Evolutionary conservation across 768 basidiomycete species (phyloP).

Genomic region (Xerocomus potaroensis): DNA sequence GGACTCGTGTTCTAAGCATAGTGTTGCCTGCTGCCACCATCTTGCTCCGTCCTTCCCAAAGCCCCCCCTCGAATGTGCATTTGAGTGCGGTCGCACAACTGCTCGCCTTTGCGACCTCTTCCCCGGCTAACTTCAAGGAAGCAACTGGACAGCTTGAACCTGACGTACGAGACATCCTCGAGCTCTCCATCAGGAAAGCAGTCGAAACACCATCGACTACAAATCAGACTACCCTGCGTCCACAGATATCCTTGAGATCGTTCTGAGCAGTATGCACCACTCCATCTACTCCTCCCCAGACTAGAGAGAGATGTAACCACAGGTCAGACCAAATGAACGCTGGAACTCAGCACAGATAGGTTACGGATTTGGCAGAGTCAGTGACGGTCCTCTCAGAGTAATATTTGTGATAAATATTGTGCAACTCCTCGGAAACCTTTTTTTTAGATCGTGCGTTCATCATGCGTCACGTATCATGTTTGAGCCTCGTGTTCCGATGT

Average conservation of each 20-base stretch:
- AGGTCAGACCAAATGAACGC: no score
- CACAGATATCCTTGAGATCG: slow-evolving; percentile 73
- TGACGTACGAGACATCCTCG: slow-evolving; percentile 56
- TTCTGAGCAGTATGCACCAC: slow-evolving; percentile 40
- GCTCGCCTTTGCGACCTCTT: slow-evolving; percentile 63
- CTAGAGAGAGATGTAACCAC: not conserved
- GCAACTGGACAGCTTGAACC: slow-evolving; percentile 66
- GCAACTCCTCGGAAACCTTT: no score
- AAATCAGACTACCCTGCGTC: slow-evolving; percentile 46
- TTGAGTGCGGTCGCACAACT: slow-evolving; percentile 62
- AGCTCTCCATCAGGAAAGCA: slow-evolving; percentile 73
- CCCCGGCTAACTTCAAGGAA: slow-evolving; percentile 80
- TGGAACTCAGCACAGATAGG: no score
- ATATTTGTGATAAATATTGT: no score
- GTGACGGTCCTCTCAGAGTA: no score
- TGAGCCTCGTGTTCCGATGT: not conserved
- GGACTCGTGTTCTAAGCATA: slow-evolving; percentile 61
- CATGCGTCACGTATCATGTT: no score
- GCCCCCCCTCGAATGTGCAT: slow-evolving; percentile 44
- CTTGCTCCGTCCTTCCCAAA: slow-evolving; percentile 53
- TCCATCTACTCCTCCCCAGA: not conserved
- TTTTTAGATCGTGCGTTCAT: no score
- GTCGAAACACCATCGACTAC: slow-evolving; percentile 46
- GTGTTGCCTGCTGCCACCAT: slow-evolving; percentile 73
- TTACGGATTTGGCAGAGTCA: no score